Conservation (phyloP, 257 asterid genomes). For the Gentiana straminea region DNA sequence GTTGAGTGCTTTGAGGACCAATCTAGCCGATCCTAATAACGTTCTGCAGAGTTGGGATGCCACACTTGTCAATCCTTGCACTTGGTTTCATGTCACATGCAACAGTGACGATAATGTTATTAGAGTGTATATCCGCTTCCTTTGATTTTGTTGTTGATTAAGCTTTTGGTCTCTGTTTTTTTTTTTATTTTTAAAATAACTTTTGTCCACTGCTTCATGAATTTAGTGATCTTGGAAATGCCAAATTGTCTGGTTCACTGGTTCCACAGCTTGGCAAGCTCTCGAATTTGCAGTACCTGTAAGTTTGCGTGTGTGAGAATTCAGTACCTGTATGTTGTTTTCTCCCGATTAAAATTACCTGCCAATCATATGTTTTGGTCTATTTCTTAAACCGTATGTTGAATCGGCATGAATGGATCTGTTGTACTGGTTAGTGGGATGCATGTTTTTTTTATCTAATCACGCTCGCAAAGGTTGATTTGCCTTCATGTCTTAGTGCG, state of each 20-base stretch:
- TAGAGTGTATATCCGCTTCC: conserved; percentile 62
- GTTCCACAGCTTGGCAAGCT: conserved; percentile 92
- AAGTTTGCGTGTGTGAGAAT: conserved; percentile 26
- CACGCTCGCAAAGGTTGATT: too few species aligned
- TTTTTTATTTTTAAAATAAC: conserved; percentile 18
- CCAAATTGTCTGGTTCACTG: conserved; percentile 78
- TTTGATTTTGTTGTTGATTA: conserved; percentile 6
- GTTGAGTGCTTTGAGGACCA: conserved; percentile 57
- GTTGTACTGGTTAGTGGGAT: too few species aligned
- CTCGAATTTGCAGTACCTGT: conserved; percentile 70
- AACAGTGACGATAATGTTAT: conserved; percentile 71
- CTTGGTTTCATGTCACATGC: conserved; percentile 97
- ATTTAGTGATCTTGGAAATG: conserved; percentile 94
- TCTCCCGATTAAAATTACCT: background rate
- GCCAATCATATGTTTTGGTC: too few species aligned
- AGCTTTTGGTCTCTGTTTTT: background rate
- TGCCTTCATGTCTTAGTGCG: too few species aligned
- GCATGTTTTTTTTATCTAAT: too few species aligned
- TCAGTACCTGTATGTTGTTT: background rate
- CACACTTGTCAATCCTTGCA: conserved; percentile 93
- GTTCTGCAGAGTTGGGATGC: conserved; percentile 97
- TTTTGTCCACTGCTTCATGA: conserved; percentile 10
- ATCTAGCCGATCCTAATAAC: conserved; percentile 68
- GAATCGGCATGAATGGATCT: too few species aligned
- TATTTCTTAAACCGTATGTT: too few species aligned